Base-by-base conservation (phyloP, 179 eudicot species). In the Beta corolliflora region DNA sequence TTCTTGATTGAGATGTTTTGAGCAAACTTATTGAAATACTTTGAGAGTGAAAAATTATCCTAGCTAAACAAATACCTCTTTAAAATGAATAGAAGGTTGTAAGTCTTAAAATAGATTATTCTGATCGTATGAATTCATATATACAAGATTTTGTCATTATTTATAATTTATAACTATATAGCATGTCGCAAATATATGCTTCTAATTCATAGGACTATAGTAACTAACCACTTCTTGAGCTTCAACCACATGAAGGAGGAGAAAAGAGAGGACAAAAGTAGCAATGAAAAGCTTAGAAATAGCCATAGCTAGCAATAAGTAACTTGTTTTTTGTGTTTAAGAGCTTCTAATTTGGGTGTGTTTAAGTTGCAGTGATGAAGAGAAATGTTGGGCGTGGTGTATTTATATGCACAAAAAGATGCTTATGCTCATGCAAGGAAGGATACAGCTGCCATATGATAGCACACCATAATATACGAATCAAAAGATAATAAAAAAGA, bases 211-310 rank as follows among this genome's bases (percentile, higher is more conserved):
- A 64, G 5, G 52, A 46, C 5, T 11, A 11, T 12, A 14, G 18
- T n/a, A n/a, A 41, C 76, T 50, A 81, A 87, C 89, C 85, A 59
- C 52, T 50, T 81, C 55, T 10, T 80, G 66, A 71, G 90, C 85
- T 77, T 84, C 77, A 73, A 41, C 82, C 23, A 80, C 54, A 60
- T 83, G 82, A 71, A 89, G 85, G 61, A 83, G 71, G 19, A 89
- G 83, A 53, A 89, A 80, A 78, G 83, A 83, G 58, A 88, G 77
- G 46, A 89, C 41, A 60, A 86, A 13, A 54, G 82, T 65, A 75
- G 82, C 84, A 74, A 88, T 25, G 14, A 88, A 65, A 79, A 67
- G n/a, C 85, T 84, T 89, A 18, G 85, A 71, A 75, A 83, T 71
- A 25, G 88, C 89, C 90, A 88, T 82, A 7, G 31, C 29, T 67